These are phyloP conservation scores for Ascochyta rabiei DNA, from an alignment of 2,329 filamentous ascomycete genomes.

Conservation along the genomic window DNA sequence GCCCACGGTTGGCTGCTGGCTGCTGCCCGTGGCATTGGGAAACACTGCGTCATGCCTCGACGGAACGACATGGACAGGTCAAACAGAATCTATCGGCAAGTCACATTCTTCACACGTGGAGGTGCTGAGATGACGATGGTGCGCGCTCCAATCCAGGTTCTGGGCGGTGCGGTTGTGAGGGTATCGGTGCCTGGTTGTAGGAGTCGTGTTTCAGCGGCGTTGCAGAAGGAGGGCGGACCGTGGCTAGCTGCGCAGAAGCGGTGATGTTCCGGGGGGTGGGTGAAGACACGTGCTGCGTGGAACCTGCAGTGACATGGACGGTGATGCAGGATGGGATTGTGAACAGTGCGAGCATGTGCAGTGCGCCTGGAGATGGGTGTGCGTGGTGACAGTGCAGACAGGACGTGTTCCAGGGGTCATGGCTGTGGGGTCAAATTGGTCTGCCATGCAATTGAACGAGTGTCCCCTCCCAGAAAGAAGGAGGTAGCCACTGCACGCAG, in stretches of 20 bases:
- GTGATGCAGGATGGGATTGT: not conserved
- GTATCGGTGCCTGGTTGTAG: constrained; percentile 24
- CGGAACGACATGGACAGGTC: not conserved
- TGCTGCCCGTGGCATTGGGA: too few relatives aligned
- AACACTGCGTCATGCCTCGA: not conserved
- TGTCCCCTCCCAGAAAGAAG: not conserved
- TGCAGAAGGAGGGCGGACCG: constrained; percentile 23
- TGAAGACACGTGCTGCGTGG: constrained; percentile 9
- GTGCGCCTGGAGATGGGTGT: not conserved
- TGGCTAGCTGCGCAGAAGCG: constrained; percentile 7
- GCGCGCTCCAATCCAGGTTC: constrained; percentile 6
- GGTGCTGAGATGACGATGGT: not conserved
- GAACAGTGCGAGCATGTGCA: not conserved
- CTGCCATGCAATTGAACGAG: not conserved
- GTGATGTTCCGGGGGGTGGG: constrained; percentile 5
- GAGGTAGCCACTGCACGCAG: not conserved
- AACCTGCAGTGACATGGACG: not conserved
- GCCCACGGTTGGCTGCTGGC: too few relatives aligned
- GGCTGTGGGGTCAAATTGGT: not conserved
- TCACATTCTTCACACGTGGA: not conserved
- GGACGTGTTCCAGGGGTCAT: not conserved
- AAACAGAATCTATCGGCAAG: not conserved
- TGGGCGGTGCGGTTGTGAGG: constrained; percentile 24
- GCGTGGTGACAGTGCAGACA: not conserved
- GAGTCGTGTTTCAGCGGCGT: constrained; percentile 41